These are phyloP conservation scores for Drosera spatulata DNA, from an alignment of 179 eudicot genomes.

Conservation along the genomic window DNA sequence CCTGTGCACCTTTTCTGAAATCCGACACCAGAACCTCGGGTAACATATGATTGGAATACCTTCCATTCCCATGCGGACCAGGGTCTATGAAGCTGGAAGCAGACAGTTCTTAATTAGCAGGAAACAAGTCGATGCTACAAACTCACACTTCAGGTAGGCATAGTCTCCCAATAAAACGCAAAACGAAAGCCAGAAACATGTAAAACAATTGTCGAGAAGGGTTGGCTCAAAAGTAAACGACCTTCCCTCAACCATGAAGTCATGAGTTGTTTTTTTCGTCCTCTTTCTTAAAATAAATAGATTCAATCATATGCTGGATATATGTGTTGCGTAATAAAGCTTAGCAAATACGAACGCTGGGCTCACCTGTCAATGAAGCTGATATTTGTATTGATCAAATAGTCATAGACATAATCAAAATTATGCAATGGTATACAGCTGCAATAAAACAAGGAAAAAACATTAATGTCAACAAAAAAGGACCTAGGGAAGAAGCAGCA, in stretches of 20 bases:
- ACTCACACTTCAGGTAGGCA: too few species aligned
- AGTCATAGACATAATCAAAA: slow-evolving; percentile 75
- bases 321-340: too few species aligned
- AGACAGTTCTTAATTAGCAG: background rate
- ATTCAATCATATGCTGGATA: too few species aligned
- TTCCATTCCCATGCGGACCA: slow-evolving; percentile 91
- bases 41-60: slow-evolving; percentile 78
- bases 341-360: background rate
- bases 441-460: slow-evolving; percentile 10
- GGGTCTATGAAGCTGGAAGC: slow-evolving; percentile 81
- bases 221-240: too few species aligned
- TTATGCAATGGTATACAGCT: slow-evolving; percentile 89
- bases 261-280: too few species aligned
- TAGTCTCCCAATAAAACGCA: too few species aligned
- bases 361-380: slow-evolving; percentile 84
- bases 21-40: slow-evolving; percentile 78
- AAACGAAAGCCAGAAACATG: background rate
- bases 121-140: background rate
- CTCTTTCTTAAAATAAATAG: too few species aligned
- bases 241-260: too few species aligned
- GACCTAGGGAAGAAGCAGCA: background rate
- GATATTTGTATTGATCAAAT: slow-evolving; percentile 73
- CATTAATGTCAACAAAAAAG: background rate
- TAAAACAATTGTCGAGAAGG: too few species aligned
- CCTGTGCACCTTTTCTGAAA: slow-evolving; percentile 98